Percentiles rank a stretch among this genome's conserved stretches.
Conservation (phyloP, 768 basidiomycete genomes). For the Sporobolomyces roseus region DNA sequence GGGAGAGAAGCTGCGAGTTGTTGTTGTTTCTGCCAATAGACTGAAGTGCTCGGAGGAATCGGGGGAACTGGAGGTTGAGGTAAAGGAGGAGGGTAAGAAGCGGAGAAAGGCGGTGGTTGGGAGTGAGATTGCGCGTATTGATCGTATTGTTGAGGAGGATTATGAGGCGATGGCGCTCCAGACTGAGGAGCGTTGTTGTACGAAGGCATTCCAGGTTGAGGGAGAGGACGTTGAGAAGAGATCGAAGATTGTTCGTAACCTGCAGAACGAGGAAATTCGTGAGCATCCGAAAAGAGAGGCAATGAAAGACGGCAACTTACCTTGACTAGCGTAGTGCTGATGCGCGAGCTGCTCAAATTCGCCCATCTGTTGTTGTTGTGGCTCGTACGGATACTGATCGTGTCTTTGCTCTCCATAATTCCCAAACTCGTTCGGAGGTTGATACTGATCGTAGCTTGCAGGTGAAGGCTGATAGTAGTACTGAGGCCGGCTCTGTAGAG, state of each 20-base stretch:
- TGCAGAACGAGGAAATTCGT: background rate
- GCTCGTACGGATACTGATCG: background rate
- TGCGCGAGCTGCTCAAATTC: conserved; percentile 32
- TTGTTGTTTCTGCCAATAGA: conserved; percentile 12
- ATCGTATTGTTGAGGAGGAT: background rate
- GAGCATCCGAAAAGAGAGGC: background rate
- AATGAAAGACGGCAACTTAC: background rate
- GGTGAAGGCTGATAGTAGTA: background rate
- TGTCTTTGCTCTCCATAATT: conserved; percentile 1
- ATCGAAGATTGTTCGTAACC: background rate
- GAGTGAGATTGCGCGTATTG: background rate
- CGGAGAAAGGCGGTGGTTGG: background rate
- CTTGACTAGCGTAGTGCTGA: conserved; percentile 32
- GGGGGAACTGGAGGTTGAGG: conserved; percentile 24
- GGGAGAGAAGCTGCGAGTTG: conserved; percentile 8
- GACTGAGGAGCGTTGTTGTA: too few relatives aligned
- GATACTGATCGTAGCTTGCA: background rate
- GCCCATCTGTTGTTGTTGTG: background rate
- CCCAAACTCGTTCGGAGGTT: conserved; percentile 20
- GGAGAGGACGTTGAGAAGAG: conserved; percentile 11
- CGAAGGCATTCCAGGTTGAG: conserved; percentile 1
- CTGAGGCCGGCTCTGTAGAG: background rate
- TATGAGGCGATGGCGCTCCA: background rate
- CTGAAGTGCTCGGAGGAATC: conserved; percentile 20
- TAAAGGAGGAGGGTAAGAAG: background rate